These are phyloP conservation scores for Massarina eburnea DNA, from an alignment of 2,329 filamentous ascomycete species.

Conservation along the genomic window DNA sequence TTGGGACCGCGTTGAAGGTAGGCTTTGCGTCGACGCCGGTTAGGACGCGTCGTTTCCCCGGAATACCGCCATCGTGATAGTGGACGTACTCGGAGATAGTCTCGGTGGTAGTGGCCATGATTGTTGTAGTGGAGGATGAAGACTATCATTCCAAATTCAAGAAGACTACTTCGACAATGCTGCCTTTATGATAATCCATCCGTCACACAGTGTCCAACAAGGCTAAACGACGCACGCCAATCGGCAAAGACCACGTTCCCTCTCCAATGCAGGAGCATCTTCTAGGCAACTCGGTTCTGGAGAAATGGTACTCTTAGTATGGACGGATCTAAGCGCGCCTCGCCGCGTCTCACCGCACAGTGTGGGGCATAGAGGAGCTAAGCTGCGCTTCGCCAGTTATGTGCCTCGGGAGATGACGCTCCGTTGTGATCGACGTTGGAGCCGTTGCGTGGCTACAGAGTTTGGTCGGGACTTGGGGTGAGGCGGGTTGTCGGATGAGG, in stretches of 20 bases:
- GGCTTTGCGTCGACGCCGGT: constrained; percentile 25
- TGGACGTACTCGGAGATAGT: constrained; percentile 24
- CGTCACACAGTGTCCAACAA: too few species aligned
- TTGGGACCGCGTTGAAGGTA: constrained; percentile 30
- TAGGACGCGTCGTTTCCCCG: constrained; percentile 28
- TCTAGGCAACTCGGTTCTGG: neutral
- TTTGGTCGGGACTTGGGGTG: neutral
- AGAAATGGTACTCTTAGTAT: neutral
- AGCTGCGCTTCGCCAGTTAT: neutral
- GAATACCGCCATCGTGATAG: constrained; percentile 35
- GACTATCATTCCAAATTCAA: too few species aligned
- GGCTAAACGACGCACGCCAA: too few species aligned
- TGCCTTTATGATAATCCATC: too few species aligned
- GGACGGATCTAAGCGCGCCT: neutral
- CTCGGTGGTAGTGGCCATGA: constrained; percentile 5
- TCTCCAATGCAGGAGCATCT: neutral
- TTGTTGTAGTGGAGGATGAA: neutral
- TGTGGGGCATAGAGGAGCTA: neutral
- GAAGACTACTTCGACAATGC: too few species aligned
- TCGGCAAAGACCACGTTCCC: neutral
- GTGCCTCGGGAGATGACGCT: neutral
- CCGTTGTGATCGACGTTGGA: neutral
- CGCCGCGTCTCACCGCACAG: neutral
- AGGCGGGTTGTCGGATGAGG: neutral
- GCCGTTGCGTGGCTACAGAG: neutral